Evolutionary conservation across 2,329 filamentous ascomycete species (phyloP), one percentile per base, ranked within the genome.

Genomic region (Ceratocystis eucalypticola): DNA sequence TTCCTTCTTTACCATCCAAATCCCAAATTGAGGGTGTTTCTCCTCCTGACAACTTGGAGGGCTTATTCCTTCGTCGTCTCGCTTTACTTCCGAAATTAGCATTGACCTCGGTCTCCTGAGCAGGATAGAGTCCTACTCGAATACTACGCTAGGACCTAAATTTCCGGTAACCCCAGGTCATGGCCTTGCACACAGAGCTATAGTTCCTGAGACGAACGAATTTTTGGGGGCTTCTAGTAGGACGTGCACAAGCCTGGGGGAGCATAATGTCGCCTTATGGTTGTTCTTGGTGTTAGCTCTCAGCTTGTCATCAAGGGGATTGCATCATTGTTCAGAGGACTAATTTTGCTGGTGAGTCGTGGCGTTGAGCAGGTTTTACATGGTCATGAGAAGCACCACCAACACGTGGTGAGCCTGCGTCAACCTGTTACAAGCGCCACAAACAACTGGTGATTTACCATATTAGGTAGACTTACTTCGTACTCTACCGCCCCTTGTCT

Each of bases 31-130:
- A 41, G 10, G 12, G 37, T n/a, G 15, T 57, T 53, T 53, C 55
- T 59, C 15, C 55, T n/a, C 25, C 55, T 59, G 3, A n/a, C 28
- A 37, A 4, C 12, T n/a, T 15, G 15, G 30, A 33, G 20, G n/a
- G 55, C 15, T 37, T 37, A 17, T 37, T 59, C 55, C 55, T 59
- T 37, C 28, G 17, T 25, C 3, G 28, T 25, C 55, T 37, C 17
- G 55, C 55, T 33, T 59, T 59, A 15, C 55, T 59, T 33, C 28
- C 55, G 28, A 59, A 59, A 59, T 59, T 33, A 59, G 55, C 12
- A 1, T 59, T 59, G 48, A 53, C 17, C 48, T 59, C 28, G 28
- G 28, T 5, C 33, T 59, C 15, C 30, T 59, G 25, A 37, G 25
- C 28, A 53, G 22, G 48, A 22, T 59, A 59, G 55, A 59, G 28